Evolutionary conservation across 1,284 basidiomycete genomes (phyloP).

Genomic region (Austroboletus niveus): DNA sequence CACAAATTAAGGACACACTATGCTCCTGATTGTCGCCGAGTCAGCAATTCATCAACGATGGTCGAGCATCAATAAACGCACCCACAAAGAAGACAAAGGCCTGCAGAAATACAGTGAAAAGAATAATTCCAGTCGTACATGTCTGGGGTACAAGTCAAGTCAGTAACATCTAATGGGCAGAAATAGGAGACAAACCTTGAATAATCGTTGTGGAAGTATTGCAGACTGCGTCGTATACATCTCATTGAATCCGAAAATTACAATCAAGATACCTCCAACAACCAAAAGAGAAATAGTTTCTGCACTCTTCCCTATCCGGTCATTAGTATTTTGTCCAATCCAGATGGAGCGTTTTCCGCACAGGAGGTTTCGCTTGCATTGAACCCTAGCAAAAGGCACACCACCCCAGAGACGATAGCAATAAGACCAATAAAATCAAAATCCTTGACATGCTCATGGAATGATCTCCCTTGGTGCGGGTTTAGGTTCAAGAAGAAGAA

Average conservation of each 20-base stretch:
- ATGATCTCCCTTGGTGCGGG: slow-evolving; percentile 32
- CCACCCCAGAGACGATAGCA: slow-evolving; percentile 44
- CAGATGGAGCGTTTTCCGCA: slow-evolving; percentile 1
- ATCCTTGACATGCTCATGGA: slow-evolving; percentile 34
- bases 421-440: slow-evolving; percentile 50
- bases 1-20: slow-evolving; percentile 18
- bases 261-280: slow-evolving; percentile 43
- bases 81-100: slow-evolving; percentile 40
- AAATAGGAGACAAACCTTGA: slow-evolving; percentile 29
- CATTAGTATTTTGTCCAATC: slow-evolving; percentile 1
- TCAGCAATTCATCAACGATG: neutral
- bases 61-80: slow-evolving; percentile 2
- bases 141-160: slow-evolving; percentile 26
- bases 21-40: slow-evolving; percentile 15
- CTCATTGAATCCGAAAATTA: slow-evolving; percentile 42
- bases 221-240: slow-evolving; percentile 47
- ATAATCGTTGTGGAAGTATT: slow-evolving; percentile 52
- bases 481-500: slow-evolving; percentile 36
- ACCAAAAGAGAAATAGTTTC: slow-evolving; percentile 49
- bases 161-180: neutral
- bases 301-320: slow-evolving; percentile 26
- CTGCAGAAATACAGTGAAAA: slow-evolving; percentile 42
- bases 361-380: slow-evolving; percentile 30
- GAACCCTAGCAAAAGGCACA: slow-evolving; percentile 46
- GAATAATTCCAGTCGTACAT: slow-evolving; percentile 41